Evolutionary conservation across 495 filamentous ascomycete genomes (phyloP).

Genomic region (Penicillium pancosmium): DNA sequence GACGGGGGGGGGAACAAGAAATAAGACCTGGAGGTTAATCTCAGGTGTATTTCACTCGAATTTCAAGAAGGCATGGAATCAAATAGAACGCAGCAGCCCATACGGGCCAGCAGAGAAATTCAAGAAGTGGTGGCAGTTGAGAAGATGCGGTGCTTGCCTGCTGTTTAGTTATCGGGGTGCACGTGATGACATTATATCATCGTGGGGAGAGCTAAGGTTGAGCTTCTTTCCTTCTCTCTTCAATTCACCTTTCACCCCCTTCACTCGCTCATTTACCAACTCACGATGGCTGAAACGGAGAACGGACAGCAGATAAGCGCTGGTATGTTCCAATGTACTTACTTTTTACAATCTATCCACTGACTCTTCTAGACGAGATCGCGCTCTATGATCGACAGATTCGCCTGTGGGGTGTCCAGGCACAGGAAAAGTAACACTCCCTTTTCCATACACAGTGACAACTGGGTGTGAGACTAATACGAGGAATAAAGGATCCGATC

Average conservation of each 20-base stretch:
- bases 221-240: slow-evolving; percentile 4
- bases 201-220: slow-evolving; percentile 27
- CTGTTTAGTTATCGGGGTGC: slow-evolving; percentile 7
- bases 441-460: background rate
- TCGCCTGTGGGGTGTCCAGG: slow-evolving; percentile 95
- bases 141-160: slow-evolving; percentile 1
- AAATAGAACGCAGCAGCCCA: background rate
- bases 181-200: slow-evolving; percentile 38
- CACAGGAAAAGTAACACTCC: slow-evolving; percentile 70
- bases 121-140: slow-evolving; percentile 5
- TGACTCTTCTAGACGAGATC: slow-evolving; percentile 73
- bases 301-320: slow-evolving; percentile 53
- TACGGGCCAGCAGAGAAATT: background rate
- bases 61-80: background rate
- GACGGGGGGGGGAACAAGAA: background rate
- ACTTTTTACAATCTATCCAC: background rate
- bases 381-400: slow-evolving; percentile 98
- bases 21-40: background rate
- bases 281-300: slow-evolving; percentile 36
- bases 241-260: background rate
- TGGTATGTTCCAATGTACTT: slow-evolving; percentile 36
- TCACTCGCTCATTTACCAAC: background rate
- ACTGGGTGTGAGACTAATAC: background rate
- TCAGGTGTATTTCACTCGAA: background rate
- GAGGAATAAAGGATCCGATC: slow-evolving; percentile 53